Conservation (phyloP, 441 rosid species). For the Populus hybrid region DNA sequence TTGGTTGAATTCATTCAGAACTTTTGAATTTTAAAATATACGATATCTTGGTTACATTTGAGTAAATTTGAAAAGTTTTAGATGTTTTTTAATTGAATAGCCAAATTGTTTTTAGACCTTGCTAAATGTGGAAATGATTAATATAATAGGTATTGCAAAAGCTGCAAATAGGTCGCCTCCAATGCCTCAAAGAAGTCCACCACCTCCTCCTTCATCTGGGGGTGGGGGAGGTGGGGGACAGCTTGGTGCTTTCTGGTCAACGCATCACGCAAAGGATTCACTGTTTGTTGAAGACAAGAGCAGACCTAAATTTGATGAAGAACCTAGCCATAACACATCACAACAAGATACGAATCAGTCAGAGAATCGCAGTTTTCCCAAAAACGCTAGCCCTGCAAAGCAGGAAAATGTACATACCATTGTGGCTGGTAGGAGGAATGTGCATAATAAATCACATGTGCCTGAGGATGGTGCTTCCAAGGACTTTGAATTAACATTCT, state of each 20-base stretch:
- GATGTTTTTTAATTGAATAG: background rate
- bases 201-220: slow-evolving; percentile 61
- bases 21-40: background rate
- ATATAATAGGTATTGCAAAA: slow-evolving; percentile 36
- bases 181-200: slow-evolving; percentile 77
- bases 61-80: background rate
- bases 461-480: slow-evolving; percentile 34
- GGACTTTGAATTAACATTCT: slow-evolving; percentile 53
- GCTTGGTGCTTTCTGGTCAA: slow-evolving; percentile 94
- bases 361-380: slow-evolving; percentile 38
- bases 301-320: slow-evolving; percentile 65
- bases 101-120: background rate
- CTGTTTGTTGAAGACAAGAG: slow-evolving; percentile 45
- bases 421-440: slow-evolving; percentile 33
- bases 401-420: slow-evolving; percentile 37
- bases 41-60: background rate
- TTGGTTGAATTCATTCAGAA: background rate
- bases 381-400: slow-evolving; percentile 41
- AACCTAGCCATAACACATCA: slow-evolving; percentile 34
- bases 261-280: slow-evolving; percentile 68
- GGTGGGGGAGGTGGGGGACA: slow-evolving; percentile 51
- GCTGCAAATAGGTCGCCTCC: slow-evolving; percentile 53
- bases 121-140: background rate
- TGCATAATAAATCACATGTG: slow-evolving; percentile 28
- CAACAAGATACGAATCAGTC: slow-evolving; percentile 40